A percentile compares a stretch with the other conserved stretches of the same genome.
Evolutionary conservation across 2,329 filamentous ascomycete species (phyloP).

Genomic region (Didymella arachidicola): DNA sequence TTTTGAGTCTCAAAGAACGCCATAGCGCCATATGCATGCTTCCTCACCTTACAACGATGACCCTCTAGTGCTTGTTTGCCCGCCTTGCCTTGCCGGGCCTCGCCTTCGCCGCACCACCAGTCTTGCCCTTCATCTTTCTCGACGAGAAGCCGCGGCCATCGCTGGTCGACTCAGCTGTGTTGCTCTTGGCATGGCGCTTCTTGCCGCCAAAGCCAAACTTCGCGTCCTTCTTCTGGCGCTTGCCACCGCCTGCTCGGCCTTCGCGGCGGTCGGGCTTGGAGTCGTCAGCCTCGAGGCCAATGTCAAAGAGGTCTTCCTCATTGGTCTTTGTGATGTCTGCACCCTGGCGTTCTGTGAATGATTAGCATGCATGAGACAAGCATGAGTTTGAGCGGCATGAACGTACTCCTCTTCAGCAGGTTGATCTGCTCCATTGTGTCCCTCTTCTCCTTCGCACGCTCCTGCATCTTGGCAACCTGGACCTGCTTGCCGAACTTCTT

Average conservation of each 20-base stretch:
- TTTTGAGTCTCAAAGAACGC: constrained; percentile 32
- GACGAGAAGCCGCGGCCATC: constrained; percentile 82
- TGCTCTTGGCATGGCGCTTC: constrained; percentile 90
- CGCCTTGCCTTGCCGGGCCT: constrained; percentile 47
- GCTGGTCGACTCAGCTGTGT: constrained; percentile 81
- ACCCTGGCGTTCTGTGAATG: constrained; percentile 78
- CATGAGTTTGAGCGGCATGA: not conserved
- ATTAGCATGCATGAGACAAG: constrained; percentile 30
- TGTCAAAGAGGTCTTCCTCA: constrained; percentile 90
- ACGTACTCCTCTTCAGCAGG: constrained; percentile 90
- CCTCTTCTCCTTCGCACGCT: constrained; percentile 89
- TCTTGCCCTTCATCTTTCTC: constrained; percentile 80
- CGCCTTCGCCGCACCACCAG: constrained; percentile 36
- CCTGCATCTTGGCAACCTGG: constrained; percentile 93
- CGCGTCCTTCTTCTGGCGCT: constrained; percentile 91
- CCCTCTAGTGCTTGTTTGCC: constrained; percentile 39
- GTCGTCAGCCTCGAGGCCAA: constrained; percentile 68
- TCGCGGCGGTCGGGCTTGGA: constrained; percentile 54
- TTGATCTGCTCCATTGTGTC: constrained; percentile 97
- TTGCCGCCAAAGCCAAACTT: constrained; percentile 97
- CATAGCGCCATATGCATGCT: constrained; percentile 38
- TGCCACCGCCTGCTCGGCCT: constrained; percentile 61
- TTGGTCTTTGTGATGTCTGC: constrained; percentile 69
- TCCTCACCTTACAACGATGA: not conserved
- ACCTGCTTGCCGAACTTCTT: constrained; percentile 99